Evolutionary conservation across 257 asterid genomes (phyloP).

Genomic region (Nyctanthes arbortristis): DNA sequence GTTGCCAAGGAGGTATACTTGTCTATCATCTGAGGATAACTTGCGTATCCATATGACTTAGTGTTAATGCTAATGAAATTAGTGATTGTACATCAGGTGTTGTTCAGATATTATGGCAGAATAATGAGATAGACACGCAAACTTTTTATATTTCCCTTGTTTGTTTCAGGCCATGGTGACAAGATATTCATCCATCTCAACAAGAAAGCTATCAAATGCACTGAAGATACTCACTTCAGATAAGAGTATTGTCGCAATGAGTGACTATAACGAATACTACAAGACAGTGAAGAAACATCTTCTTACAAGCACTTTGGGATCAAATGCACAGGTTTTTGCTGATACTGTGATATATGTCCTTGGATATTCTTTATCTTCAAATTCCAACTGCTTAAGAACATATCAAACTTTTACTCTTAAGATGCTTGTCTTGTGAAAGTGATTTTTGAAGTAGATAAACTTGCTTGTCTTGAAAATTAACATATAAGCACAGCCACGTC

Average conservation of each 20-base stretch:
- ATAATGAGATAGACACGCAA: no score
- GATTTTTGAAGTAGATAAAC: no score
- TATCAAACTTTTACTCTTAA: no score
- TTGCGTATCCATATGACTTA: no score
- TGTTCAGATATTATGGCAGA: no score
- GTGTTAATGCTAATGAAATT: no score
- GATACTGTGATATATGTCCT: background rate
- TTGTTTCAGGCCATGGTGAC: constrained; percentile 63
- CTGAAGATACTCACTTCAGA: constrained; percentile 50
- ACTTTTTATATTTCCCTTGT: background rate
- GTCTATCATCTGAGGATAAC: no score
- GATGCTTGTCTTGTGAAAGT: no score
- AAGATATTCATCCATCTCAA: constrained; percentile 58
- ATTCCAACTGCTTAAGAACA: no score
- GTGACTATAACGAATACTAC: constrained; percentile 59
- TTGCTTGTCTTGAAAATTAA: no score
- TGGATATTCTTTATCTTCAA: no score
- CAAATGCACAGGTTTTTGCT: constrained; percentile 59
- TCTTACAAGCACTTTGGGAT: constrained; percentile 53
- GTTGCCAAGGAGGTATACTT: constrained; percentile 77
- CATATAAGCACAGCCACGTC: background rate
- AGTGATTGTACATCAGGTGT: no score
- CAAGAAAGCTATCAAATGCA: constrained; percentile 66
- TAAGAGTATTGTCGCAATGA: constrained; percentile 57
- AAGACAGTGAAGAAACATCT: constrained; percentile 44